Evolutionary conservation across 768 basidiomycete species (phyloP), one percentile per base, ranked within the genome.

Genomic region (Agrocybe pediades): DNA sequence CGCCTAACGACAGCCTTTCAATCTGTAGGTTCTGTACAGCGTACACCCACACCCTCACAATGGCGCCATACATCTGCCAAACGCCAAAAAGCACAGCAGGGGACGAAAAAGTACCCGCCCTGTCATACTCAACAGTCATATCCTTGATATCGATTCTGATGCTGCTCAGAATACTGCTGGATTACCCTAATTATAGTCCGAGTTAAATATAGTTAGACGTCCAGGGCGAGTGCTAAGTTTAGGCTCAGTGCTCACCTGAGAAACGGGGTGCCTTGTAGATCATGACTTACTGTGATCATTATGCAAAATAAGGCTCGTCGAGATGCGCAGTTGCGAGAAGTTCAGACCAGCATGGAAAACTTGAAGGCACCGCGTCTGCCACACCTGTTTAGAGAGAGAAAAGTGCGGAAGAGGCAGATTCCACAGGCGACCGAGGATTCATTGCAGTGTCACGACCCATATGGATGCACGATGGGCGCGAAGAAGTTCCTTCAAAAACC

Each of bases 401-500:
- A n/a, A n/a, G n/a, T n/a, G n/a, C n/a, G n/a, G n/a, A n/a, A n/a
- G n/a, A n/a, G n/a, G n/a, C n/a, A n/a, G n/a, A n/a, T n/a, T n/a
- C n/a, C n/a, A n/a, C n/a, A n/a, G n/a, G n/a, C n/a, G n/a, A n/a
- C n/a, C n/a, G n/a, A n/a, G n/a, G n/a, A n/a, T n/a, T n/a, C n/a
- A n/a, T n/a, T n/a, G n/a, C n/a, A n/a, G 20, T 25, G 25, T 23
- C 20, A n/a, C 6, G 41, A 44, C 8, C 15, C n/a, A 47, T 3
- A 47, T 43, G 24, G n/a, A 43, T 43, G 15, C 46, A 25, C 6
- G 46, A 47, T 17, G 27, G 46, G 46, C 46, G 46, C 46, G 46
- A 29, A 47, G 46, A 47, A 47, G 16, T 29, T 26, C 25, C 11
- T 19, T 33, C 42, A 43, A 29, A 20, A n/a, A 29, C 46, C 27